Base-by-base conservation (phyloP, 805 yeast genomes). In the Candida fluviatilis region DNA sequence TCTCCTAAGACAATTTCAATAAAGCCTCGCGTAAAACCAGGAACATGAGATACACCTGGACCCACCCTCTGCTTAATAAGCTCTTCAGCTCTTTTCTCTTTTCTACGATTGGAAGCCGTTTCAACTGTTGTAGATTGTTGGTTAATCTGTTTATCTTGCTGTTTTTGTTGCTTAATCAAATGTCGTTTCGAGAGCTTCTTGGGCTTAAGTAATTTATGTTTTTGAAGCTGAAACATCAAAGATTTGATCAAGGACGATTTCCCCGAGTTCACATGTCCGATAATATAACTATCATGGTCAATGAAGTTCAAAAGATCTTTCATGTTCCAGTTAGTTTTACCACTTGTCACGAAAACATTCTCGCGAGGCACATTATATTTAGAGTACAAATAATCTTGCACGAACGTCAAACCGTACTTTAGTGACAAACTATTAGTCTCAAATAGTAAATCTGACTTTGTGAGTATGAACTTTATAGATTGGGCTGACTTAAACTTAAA, bases 201-300 rank as follows among this genome's bases (percentile, higher is more conserved):
- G 7, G 29, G 29, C 12, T 32, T 32, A 13, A 43, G 39, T 19
- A 40, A 35, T 32, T 45, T 37, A 18, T 40, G 36, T 13, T 30
- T 27, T 3, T 40, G 24, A 5, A 11, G n/a, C 24, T 18, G 14
- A 28, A 53, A 57, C 18, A 74, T 43, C 14, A 82, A 45, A 14
- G 77, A 50, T 46, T 71, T 75, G 1, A 82, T 66, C 26, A 84
- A 47, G 2, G 82, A 69, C 2, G 87, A 78, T 53, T 84, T 84
- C 1, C 95, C 95, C 11, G 76, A 69, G 50, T 84, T 84, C 8
- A 82, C 78, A 41, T 70, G 71, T 1, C 95, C 95, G 15, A 84
- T 60, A 21, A 84, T 56, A 49, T 75, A 80, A 5, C 74, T 55
- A 23, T 62, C 58, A 26, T 54, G 50, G 4, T 66, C 65, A 5